phyloP scores from a whole-genome alignment of 2,329 filamentous ascomycete genomes.

The Cyclaneusma minus region DNA sequence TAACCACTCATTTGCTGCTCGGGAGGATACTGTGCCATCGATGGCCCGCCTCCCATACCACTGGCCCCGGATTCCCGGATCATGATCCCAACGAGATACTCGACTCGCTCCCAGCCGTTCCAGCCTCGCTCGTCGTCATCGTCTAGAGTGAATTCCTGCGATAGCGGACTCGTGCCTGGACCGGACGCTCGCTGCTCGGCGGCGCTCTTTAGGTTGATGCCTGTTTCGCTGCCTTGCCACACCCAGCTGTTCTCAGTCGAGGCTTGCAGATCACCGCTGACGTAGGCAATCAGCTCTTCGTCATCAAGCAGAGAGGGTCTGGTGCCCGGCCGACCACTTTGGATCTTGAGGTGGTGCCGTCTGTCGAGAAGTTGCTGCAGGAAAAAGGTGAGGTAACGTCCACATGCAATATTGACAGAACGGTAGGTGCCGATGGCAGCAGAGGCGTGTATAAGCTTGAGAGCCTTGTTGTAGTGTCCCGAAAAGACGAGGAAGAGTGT shows the following conservation, averaged over 20 bases:
- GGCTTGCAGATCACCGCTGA: slow-evolving; percentile 74
- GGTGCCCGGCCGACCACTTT: slow-evolving; percentile 7
- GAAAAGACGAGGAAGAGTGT: slow-evolving; percentile 64
- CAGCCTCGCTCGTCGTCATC: slow-evolving; percentile 49
- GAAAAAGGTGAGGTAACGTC: slow-evolving; percentile 72
- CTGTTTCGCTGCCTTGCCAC: slow-evolving; percentile 51
- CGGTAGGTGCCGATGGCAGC: slow-evolving; percentile 55
- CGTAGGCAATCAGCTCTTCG: slow-evolving; percentile 78
- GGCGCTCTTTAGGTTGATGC: slow-evolving; percentile 16
- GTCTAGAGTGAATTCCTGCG: slow-evolving; percentile 23
- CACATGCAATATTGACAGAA: slow-evolving; percentile 62
- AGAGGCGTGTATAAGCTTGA: slow-evolving; percentile 57
- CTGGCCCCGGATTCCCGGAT: slow-evolving; percentile 20
- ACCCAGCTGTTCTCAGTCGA: slow-evolving; percentile 68
- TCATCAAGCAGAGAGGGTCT: slow-evolving; percentile 29
- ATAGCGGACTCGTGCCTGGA: slow-evolving; percentile 27
- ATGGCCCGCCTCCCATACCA: slow-evolving; percentile 2
- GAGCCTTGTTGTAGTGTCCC: slow-evolving; percentile 56
- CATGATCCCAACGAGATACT: slow-evolving; percentile 43
- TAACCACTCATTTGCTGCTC: neutral
- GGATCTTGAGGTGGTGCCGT: slow-evolving; percentile 24
- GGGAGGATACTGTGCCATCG: neutral
- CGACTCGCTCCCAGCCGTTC: slow-evolving; percentile 67
- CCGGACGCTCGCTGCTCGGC: slow-evolving; percentile 12
- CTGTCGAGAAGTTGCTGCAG: slow-evolving; percentile 48